A percentile compares a stretch with the other conserved stretches of the same genome.
Evolutionary conservation across 1,284 basidiomycete species (phyloP).

Genomic region (Inonotus hispidus): DNA sequence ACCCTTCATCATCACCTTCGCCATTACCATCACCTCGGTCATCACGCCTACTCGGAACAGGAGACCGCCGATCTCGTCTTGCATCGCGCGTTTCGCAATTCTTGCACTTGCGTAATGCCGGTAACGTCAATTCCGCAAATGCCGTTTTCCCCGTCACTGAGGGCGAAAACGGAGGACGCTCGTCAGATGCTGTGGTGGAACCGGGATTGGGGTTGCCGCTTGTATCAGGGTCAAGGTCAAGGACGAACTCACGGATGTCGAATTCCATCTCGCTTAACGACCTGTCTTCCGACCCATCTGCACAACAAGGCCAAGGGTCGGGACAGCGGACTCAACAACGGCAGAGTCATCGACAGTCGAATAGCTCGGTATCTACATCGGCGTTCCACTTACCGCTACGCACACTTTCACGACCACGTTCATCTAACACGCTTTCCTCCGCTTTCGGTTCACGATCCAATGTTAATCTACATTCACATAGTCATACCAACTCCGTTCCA

Average conservation of each 20-base stretch:
- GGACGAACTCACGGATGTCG: not conserved
- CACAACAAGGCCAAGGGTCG: not conserved
- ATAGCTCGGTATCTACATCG: constrained; percentile 32
- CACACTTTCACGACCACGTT: constrained; percentile 26
- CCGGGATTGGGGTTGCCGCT: not conserved
- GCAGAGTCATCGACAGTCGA: constrained; percentile 30
- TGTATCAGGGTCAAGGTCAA: not conserved
- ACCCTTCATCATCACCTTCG: not conserved
- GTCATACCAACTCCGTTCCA: constrained; percentile 7
- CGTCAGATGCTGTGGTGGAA: not conserved
- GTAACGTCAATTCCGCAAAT: not conserved
- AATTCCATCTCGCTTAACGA: constrained; percentile 10
- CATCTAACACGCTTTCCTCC: constrained; percentile 3
- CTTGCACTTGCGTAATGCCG: constrained; percentile 4
- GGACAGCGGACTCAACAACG: not conserved
- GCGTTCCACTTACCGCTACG: constrained; percentile 23
- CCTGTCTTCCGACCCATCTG: not conserved
- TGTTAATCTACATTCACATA: not conserved
- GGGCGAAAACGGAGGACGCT: not conserved
- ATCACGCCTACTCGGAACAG: not conserved
- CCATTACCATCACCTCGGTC: not conserved
- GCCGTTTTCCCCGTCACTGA: not conserved
- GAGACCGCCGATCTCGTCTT: constrained; percentile 1
- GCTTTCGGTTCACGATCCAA: not conserved
- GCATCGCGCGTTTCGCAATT: constrained; percentile 9